These are phyloP conservation scores for Steccherinum ochraceum DNA, from an alignment of 768 basidiomycete genomes.

Conservation along the genomic window DNA sequence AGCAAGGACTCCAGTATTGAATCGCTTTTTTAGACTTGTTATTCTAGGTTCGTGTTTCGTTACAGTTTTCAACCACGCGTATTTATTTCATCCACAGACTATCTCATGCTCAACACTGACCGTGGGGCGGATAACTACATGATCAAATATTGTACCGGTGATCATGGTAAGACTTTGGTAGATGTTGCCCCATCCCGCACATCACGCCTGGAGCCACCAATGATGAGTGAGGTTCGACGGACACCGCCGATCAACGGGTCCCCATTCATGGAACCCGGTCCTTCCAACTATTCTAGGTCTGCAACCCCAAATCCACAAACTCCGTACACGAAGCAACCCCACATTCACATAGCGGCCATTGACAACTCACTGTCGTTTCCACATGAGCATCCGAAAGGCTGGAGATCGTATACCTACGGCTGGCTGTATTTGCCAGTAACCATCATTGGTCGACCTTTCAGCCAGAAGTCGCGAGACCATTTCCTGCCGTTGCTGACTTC, in stretches of 20 bases:
- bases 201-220: conserved; percentile 39
- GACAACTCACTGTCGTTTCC: conserved; percentile 92
- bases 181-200: conserved; percentile 74
- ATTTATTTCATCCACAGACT: conserved; percentile 43
- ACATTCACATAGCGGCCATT: conserved; percentile 89
- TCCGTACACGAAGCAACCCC: conserved; percentile 57
- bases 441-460: conserved; percentile 80
- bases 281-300: conserved; percentile 12
- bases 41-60: conserved; percentile 53
- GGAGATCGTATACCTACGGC: conserved; percentile 76
- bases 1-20: no score
- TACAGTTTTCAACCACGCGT: neutral
- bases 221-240: conserved; percentile 63
- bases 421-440: conserved; percentile 86
- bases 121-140: conserved; percentile 87
- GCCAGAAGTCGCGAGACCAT: conserved; percentile 72
- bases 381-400: conserved; percentile 81
- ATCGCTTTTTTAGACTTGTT: conserved; percentile 58
- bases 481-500: conserved; percentile 80
- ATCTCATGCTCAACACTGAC: conserved; percentile 90
- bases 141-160: conserved; percentile 85
- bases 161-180: conserved; percentile 70
- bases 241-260: conserved; percentile 15
- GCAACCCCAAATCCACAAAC: conserved; percentile 12
- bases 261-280: conserved; percentile 7